phyloP scores from a whole-genome alignment of 768 basidiomycete genomes.

The Megacollybia marginata region DNA sequence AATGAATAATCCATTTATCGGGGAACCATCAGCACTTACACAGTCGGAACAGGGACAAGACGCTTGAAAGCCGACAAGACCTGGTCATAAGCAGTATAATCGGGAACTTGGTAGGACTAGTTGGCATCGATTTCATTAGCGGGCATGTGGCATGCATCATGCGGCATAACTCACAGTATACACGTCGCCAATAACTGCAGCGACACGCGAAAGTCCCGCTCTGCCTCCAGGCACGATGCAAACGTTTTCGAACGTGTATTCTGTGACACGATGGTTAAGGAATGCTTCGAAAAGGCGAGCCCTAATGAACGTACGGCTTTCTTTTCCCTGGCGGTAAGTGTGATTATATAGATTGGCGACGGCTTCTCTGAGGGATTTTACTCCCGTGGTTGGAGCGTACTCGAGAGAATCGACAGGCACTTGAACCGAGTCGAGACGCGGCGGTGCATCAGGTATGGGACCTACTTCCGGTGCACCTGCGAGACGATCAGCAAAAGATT shows the following conservation, averaged over 20 bases:
- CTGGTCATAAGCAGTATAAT: slow-evolving; percentile 87
- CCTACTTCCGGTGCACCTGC: slow-evolving; percentile 78
- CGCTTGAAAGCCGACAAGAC: slow-evolving; percentile 81
- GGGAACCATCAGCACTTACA: slow-evolving; percentile 37
- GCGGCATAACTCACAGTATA: slow-evolving; percentile 51
- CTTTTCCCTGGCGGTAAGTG: slow-evolving; percentile 76
- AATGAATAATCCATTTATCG: slow-evolving; percentile 5
- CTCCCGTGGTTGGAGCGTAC: slow-evolving; percentile 90
- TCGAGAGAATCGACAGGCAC: slow-evolving; percentile 70
- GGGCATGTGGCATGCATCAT: not conserved
- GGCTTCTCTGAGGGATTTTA: slow-evolving; percentile 83
- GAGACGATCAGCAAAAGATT: no score
- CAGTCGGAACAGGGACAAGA: slow-evolving; percentile 85
- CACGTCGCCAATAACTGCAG: slow-evolving; percentile 87
- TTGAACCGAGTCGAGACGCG: slow-evolving; percentile 57
- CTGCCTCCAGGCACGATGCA: slow-evolving; percentile 95
- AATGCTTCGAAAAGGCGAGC: no score
- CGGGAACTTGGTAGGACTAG: slow-evolving; percentile 84
- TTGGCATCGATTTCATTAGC: slow-evolving; percentile 1
- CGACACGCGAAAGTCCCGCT: slow-evolving; percentile 82
- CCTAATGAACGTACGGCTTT: slow-evolving; percentile 24
- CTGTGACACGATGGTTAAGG: slow-evolving; percentile 6
- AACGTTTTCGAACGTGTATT: slow-evolving; percentile 90
- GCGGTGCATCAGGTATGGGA: slow-evolving; percentile 66
- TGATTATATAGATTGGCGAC: slow-evolving; percentile 88